These are phyloP conservation scores for Apium graveolens DNA, from an alignment of 129 eudicot species.

Conservation along the genomic window DNA sequence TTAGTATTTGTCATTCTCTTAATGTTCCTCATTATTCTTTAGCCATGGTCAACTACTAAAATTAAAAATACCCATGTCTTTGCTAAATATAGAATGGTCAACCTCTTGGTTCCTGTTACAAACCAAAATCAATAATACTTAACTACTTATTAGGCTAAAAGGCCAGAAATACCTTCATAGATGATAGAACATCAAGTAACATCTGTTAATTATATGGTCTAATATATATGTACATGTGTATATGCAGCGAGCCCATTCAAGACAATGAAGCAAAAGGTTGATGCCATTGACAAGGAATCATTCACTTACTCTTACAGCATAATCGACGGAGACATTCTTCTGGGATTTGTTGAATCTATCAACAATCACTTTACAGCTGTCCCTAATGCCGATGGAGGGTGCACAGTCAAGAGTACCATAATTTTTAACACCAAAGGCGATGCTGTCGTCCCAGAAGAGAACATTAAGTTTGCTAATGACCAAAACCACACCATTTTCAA, in stretches of 20 bases:
- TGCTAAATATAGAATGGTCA: too few species aligned
- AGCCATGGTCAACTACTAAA: too few species aligned
- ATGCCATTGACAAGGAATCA: not conserved
- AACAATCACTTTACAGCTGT: not conserved
- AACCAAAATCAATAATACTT: too few species aligned
- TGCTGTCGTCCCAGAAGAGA: not conserved
- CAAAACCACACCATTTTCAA: not conserved
- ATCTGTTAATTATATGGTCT: not conserved
- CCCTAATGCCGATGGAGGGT: not conserved
- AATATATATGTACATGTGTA: not conserved
- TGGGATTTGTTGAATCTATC: not conserved
- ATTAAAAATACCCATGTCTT: too few species aligned
- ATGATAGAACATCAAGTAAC: too few species aligned
- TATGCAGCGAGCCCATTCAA: not conserved
- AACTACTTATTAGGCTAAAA: too few species aligned
- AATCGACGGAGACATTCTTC: not conserved
- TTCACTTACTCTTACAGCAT: not conserved
- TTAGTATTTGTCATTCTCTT: not conserved
- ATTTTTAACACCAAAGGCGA: not conserved
- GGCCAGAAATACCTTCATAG: too few species aligned
- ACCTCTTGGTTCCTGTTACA: too few species aligned
- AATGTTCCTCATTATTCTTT: too few species aligned
- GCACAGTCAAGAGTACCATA: not conserved
- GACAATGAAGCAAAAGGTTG: constrained; percentile 2
- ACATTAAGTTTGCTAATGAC: not conserved